Conservation (phyloP, 1,139 yeast species). For the Saccharomyces hybrid region DNA sequence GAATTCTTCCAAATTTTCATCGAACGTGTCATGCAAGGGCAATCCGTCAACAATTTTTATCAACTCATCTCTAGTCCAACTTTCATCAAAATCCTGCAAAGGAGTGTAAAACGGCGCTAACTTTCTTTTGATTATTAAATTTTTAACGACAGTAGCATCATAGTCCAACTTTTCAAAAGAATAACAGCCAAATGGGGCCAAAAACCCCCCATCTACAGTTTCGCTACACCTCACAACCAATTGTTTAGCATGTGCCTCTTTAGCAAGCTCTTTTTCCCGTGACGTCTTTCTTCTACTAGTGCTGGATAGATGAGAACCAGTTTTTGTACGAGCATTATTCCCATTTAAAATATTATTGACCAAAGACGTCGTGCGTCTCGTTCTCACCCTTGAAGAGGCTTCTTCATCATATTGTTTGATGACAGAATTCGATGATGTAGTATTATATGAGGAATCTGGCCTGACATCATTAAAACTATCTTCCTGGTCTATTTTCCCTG, state of each 20-base stretch:
- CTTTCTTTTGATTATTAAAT: constrained; percentile 54
- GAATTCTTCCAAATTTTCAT: constrained; percentile 41
- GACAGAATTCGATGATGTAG: constrained; percentile 4
- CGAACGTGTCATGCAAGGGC: constrained; percentile 52
- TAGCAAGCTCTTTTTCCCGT: constrained; percentile 45
- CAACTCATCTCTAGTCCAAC: constrained; percentile 69
- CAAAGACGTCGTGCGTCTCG: constrained; percentile 22
- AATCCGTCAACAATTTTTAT: constrained; percentile 46
- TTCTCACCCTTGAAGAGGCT: constrained; percentile 8
- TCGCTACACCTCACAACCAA: constrained; percentile 52
- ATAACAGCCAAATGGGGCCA: constrained; percentile 87
- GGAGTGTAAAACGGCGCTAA: constrained; percentile 91
- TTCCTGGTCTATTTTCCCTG: constrained; percentile 42
- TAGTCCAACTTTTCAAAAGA: constrained; percentile 65
- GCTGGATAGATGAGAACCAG: constrained; percentile 11
- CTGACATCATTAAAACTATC: constrained; percentile 1
- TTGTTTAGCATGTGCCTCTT: constrained; percentile 48
- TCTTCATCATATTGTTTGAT: constrained; percentile 7
- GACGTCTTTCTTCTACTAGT: constrained; percentile 32
- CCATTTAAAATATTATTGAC: constrained; percentile 20
- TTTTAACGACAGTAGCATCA: constrained; percentile 61
- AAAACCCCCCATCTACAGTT: constrained; percentile 67
- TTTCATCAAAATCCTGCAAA: constrained; percentile 66
- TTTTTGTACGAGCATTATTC: constrained; percentile 11
- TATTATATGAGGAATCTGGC: constrained; percentile 7